Evolutionary conservation across 495 filamentous ascomycete genomes (phyloP).

Genomic region (Aspergillus bertholletiae): DNA sequence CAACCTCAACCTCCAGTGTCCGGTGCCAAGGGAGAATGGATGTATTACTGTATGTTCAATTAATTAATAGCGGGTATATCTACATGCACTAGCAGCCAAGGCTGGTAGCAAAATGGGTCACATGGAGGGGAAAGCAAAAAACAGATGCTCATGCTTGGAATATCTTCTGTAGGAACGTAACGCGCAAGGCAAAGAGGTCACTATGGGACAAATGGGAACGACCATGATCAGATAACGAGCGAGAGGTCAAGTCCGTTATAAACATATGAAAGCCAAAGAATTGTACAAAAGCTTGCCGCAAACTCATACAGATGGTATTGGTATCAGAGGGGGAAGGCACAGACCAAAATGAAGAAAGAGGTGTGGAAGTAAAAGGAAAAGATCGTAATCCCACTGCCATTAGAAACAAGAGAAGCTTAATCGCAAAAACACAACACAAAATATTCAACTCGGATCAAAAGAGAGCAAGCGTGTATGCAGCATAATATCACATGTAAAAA

Average conservation of each 20-base stretch:
- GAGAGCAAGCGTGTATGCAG: slow-evolving; percentile 5
- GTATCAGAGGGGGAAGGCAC: slow-evolving; percentile 8
- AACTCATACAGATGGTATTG: slow-evolving; percentile 7
- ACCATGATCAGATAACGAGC: background rate
- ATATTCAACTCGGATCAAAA: slow-evolving; percentile 2
- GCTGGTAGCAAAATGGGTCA: background rate
- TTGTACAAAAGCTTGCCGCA: background rate
- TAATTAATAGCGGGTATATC: background rate
- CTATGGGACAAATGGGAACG: background rate
- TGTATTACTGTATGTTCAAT: background rate
- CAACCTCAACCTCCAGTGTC: too few species aligned
- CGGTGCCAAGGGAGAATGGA: too few species aligned
- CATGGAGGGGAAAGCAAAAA: background rate
- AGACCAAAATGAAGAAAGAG: background rate
- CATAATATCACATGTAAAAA: slow-evolving; percentile 15
- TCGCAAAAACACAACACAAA: slow-evolving; percentile 2
- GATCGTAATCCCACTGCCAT: slow-evolving; percentile 14
- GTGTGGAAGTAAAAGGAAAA: slow-evolving; percentile 2
- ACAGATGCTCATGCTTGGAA: background rate
- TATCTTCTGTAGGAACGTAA: background rate
- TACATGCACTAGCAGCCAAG: background rate
- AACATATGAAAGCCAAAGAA: background rate
- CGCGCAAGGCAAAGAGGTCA: background rate
- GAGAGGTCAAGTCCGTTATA: background rate
- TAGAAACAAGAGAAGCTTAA: slow-evolving; percentile 1